Base-by-base conservation (phyloP, 2,329 filamentous ascomycete species). In the Colletotrichum scovillei region DNA sequence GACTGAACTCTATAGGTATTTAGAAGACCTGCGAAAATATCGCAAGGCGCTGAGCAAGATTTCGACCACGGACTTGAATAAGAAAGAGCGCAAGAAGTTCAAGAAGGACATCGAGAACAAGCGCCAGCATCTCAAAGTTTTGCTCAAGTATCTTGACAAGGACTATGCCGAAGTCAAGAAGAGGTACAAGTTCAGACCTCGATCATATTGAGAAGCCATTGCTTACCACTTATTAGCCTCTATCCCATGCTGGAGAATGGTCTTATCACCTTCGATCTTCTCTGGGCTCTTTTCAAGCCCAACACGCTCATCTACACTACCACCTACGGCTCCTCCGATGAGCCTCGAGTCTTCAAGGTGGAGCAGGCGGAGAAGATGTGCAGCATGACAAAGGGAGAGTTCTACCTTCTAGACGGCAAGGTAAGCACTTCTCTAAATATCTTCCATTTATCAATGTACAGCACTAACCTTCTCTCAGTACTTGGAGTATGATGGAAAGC, bases 231-330 rank as follows among this genome's bases (percentile, higher is more conserved):
- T 9, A 5, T 14, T 16, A 93, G 92, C 1, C 87, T 98, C 0
- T 92, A 95, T 76, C 93, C 94, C 0, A 90, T 98, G 83, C 86
- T 97, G 2, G 90, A 95, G 75, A 93, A 92, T 38, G 94, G 94
- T 9, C 91, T 95, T 57, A 97, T 97, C 80, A 97, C 94, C 0
- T 98, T 95, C 77, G 94, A 98, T 70, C 88, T 97, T 2, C 85
- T 97, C 1, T 97, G 95, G 95, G 94, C 95, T 0, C 84, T 98
- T 4, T 97, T 93, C 88, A 97, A 97, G 79, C 95, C 95, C 0
- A 94, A 95, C 77, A 95, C 94, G 0, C 89, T 97, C 24, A 92
- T 91, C 1, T 96, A 93, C 80, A 91, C 92, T 0, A 90, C 91
- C 0, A 96, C 94, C 0, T 97, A 97, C 75, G 93, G 93, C 3